These are phyloP conservation scores for Fusarium algeriense DNA, from an alignment of 2,329 filamentous ascomycete species.

Conservation along the genomic window DNA sequence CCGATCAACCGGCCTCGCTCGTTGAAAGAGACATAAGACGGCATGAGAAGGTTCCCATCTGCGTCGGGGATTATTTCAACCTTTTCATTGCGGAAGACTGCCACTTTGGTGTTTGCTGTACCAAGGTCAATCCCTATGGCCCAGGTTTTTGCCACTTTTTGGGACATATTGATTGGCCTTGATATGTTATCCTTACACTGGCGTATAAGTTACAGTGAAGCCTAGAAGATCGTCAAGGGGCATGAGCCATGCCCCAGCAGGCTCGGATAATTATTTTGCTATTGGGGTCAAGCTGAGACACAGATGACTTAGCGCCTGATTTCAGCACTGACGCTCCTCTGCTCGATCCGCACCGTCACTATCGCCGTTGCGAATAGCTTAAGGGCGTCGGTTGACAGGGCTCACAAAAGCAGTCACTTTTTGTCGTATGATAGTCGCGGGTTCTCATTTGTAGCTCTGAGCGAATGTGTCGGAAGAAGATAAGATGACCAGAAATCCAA, in stretches of 20 bases:
- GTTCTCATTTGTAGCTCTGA: background rate
- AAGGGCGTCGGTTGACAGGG: background rate
- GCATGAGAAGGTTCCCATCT: background rate
- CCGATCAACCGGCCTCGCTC: background rate
- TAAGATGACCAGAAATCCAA: background rate
- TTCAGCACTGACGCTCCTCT: background rate
- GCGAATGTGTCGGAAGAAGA: background rate
- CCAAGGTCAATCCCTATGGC: slow-evolving; percentile 12
- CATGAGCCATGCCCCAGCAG: background rate
- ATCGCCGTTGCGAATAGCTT: background rate
- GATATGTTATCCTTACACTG: background rate
- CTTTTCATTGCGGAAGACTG: slow-evolving; percentile 5
- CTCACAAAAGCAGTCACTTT: background rate
- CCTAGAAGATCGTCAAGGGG: background rate
- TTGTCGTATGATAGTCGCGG: background rate
- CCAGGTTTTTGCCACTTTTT: background rate
- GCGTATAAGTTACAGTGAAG: background rate
- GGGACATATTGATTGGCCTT: background rate
- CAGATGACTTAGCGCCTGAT: background rate
- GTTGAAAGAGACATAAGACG: background rate
- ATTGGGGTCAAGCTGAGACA: background rate
- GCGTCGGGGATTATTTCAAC: slow-evolving; percentile 6
- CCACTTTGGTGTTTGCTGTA: slow-evolving; percentile 4
- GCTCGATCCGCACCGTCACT: background rate
- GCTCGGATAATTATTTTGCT: background rate